Evolutionary conservation across 2,329 filamentous ascomycete species (phyloP), one percentile per base, ranked within the genome.

Genomic region (Aspergillus chevalieri): DNA sequence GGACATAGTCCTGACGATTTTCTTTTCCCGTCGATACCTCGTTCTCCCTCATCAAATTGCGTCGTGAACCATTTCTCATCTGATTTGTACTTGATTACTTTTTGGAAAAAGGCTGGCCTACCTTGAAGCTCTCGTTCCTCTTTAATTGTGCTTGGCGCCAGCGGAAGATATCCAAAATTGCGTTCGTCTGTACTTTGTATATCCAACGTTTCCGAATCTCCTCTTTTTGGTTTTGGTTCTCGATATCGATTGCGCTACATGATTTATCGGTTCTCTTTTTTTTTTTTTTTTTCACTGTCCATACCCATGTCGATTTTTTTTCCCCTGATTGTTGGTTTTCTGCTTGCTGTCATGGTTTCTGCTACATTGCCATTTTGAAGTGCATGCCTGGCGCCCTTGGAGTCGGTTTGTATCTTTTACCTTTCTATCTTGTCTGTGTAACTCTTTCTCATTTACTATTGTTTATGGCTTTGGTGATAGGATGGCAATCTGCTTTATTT

Each of bases 311-410:
- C 14, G 12, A 26, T 44, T 44, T 17, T 22, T 6, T 17, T 44
- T 44, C 19, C 10, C 15, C 8, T 30, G 7, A 4, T 26, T 10
- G 10, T 47, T 43, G 33, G 7, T 24, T 41, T 21, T 22, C 7
- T 28, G 21, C 21, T 22, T 22, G 21, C 21, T 22, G 21, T 14
- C 14, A 33, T 7, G n/a, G 14, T 4, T 21, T 43, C 22, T 17
- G 14, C 19, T 38, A 8, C 8, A 19, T 43, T 44, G 17, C 43
- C 34, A 30, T 17, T 54, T 52, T 51, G 38, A 57, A 48, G 38
- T 60, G 61, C 63, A 64, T 65, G 45, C 26, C 49, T 57, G 58
- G 59, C 58, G 59, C 60, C 54, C 55, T 50, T 46, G 58, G 57
- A 57, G 57, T 63, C 48, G 47, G 46, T 50, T 52, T 38, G n/a